phyloP scores from a whole-genome alignment of 1,284 basidiomycete genomes.

The Neonothopanus nambi region DNA sequence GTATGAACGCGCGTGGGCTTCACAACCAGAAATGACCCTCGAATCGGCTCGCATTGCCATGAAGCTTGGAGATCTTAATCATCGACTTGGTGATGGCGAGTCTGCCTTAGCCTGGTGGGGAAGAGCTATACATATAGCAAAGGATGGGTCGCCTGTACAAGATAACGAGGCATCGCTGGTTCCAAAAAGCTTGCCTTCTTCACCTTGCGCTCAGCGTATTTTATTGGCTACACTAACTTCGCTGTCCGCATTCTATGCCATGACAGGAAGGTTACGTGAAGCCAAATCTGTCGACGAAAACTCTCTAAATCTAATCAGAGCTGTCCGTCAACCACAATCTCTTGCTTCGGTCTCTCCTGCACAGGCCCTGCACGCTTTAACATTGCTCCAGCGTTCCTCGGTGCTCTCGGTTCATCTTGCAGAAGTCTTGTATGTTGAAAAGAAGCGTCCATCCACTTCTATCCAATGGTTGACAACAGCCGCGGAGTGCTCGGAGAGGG shows the following conservation, averaged over 20 bases:
- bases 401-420: conserved; percentile 75
- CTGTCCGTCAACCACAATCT: conserved; percentile 53
- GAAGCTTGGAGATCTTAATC: conserved; percentile 66
- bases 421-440: conserved; percentile 68
- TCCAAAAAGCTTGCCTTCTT: conserved; percentile 47
- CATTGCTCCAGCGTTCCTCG: conserved; percentile 71
- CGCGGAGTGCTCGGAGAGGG: conserved; percentile 65
- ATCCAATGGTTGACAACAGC: conserved; percentile 61
- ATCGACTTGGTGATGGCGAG: conserved; percentile 49
- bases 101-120: conserved; percentile 70
- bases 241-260: conserved; percentile 71
- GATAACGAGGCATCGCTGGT: conserved; percentile 25
- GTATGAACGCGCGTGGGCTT: conserved; percentile 65
- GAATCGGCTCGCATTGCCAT: conserved; percentile 58
- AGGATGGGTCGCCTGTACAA: conserved; percentile 27
- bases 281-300: conserved; percentile 70
- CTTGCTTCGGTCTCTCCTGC: conserved; percentile 48
- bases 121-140: conserved; percentile 49
- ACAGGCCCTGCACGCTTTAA: conserved; percentile 64
- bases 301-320: conserved; percentile 68
- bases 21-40: conserved; percentile 38
- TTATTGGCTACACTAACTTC: conserved; percentile 68
- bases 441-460: conserved; percentile 42
- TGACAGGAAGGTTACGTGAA: conserved; percentile 59
- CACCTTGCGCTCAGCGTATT: conserved; percentile 69